A percentile compares a stretch with the other conserved stretches of the same genome.
Evolutionary conservation across 805 yeast genomes (phyloP).

Genomic region (Yarrowia sp.): DNA sequence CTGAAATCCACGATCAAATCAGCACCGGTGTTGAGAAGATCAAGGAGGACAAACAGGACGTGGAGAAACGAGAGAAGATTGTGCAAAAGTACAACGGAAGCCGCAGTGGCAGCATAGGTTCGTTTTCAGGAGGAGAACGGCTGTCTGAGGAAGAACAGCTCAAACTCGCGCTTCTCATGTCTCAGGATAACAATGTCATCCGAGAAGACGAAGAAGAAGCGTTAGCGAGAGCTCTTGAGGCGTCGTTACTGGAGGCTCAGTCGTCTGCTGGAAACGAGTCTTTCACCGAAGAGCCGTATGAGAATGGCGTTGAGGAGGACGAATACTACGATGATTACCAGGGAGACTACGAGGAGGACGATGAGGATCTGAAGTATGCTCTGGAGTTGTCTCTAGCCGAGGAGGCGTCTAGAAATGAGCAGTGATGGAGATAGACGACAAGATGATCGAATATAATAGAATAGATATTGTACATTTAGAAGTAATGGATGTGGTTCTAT

Average conservation of each 20-base stretch:
- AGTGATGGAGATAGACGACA: too few species aligned
- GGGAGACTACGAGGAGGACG: constrained; percentile 39
- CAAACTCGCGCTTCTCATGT: constrained; percentile 26
- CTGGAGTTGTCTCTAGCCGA: constrained; percentile 43
- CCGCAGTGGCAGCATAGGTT: constrained; percentile 15
- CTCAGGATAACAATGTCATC: constrained; percentile 27
- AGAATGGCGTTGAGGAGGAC: background rate
- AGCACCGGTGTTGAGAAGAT: constrained; percentile 28
- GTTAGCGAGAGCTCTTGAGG: constrained; percentile 23
- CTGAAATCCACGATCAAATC: constrained; percentile 35
- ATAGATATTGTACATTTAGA: background rate
- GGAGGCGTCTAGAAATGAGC: constrained; percentile 26
- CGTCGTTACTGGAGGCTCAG: constrained; percentile 1
- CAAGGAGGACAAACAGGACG: constrained; percentile 25
- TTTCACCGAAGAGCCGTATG: constrained; percentile 11
- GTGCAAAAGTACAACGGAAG: constrained; percentile 35
- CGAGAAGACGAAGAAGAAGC: constrained; percentile 32
- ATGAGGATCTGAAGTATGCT: constrained; percentile 44
- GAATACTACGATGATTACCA: constrained; percentile 19
- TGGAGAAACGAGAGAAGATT: constrained; percentile 26
- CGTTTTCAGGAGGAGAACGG: constrained; percentile 21
- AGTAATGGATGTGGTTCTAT: too few species aligned
- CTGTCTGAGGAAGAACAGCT: constrained; percentile 32
- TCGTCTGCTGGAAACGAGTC: background rate
- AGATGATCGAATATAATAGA: too few species aligned